These are phyloP conservation scores for Glutinoglossum americanum DNA, from an alignment of 495 filamentous ascomycete genomes.

Conservation along the genomic window DNA sequence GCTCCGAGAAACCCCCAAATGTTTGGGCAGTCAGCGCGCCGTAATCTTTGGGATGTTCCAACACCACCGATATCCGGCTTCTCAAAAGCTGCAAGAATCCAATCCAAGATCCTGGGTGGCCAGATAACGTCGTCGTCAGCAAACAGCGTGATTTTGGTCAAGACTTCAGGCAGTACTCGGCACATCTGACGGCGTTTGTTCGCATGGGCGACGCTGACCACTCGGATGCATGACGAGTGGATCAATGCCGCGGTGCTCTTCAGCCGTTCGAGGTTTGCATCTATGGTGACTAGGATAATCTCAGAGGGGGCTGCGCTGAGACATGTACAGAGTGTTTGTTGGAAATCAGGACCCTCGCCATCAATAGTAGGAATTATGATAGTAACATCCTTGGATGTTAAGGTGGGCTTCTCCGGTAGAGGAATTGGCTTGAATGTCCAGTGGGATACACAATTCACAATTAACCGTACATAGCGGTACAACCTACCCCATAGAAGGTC, in stretches of 20 bases:
- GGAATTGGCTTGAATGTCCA: constrained; percentile 40
- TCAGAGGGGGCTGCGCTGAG: constrained; percentile 32
- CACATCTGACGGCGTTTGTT: no score
- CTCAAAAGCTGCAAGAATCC: constrained; percentile 73
- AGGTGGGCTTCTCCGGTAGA: constrained; percentile 37
- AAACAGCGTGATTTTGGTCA: constrained; percentile 47
- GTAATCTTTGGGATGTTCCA: constrained; percentile 61
- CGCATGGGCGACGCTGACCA: constrained; percentile 13
- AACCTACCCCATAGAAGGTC: no score
- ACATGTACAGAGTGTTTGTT: constrained; percentile 36
- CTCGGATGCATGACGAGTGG: background rate
- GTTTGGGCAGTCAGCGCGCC: constrained; percentile 34
- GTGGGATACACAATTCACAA: constrained; percentile 44
- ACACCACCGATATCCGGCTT: constrained; percentile 56
- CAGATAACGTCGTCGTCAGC: no score
- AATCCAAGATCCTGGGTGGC: constrained; percentile 54
- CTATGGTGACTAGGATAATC: constrained; percentile 41
- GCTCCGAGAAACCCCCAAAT: constrained; percentile 62
- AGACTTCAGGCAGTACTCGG: constrained; percentile 56
- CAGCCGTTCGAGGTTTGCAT: constrained; percentile 30
- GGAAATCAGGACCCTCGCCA: constrained; percentile 33
- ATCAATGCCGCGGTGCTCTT: background rate
- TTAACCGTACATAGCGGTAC: constrained; percentile 41
- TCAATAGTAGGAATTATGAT: no score
- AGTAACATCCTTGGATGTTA: constrained; percentile 46